Percentiles rank a stretch among this genome's conserved stretches.
Conservation (phyloP, 208 protist genomes). For the Balamuthia mandrillaris region DNA sequence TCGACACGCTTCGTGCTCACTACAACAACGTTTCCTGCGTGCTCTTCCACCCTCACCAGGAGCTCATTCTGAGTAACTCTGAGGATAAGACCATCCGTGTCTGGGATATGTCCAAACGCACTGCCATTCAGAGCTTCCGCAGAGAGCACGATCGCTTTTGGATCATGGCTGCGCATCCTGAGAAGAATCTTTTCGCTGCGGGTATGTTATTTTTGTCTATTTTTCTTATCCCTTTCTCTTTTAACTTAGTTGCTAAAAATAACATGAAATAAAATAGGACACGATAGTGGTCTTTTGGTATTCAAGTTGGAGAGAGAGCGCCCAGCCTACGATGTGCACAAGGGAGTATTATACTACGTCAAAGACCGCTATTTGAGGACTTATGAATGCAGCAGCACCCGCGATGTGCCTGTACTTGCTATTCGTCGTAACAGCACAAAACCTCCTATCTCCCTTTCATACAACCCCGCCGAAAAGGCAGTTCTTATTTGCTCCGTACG, state of each 20-base stretch:
- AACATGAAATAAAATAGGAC: constrained; percentile 1
- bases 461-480: constrained; percentile 56
- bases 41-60: constrained; percentile 87
- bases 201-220: too few species aligned
- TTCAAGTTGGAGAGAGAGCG: constrained; percentile 97
- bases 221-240: neutral
- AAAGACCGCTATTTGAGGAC: constrained; percentile 67
- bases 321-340: constrained; percentile 75
- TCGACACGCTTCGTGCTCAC: constrained; percentile 91
- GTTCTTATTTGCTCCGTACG: constrained; percentile 43
- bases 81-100: constrained; percentile 92
- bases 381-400: constrained; percentile 62
- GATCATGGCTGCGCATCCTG: constrained; percentile 89
- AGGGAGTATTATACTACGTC: constrained; percentile 67
- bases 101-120: constrained; percentile 81
- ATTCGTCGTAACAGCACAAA: constrained; percentile 40
- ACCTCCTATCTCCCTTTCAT: constrained; percentile 33
- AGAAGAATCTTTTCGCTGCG: constrained; percentile 92
- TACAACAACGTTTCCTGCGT: constrained; percentile 96
- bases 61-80: constrained; percentile 91
- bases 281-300: constrained; percentile 92
- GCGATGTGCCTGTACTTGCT: constrained; percentile 50
- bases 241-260: neutral
- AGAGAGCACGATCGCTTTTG: constrained; percentile 95
- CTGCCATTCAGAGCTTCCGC: constrained; percentile 82